Percentiles rank a stretch among this genome's conserved stretches.
These are phyloP conservation scores for Neurospora tetraspora DNA, from an alignment of 495 filamentous ascomycete species.

Conservation along the genomic window DNA sequence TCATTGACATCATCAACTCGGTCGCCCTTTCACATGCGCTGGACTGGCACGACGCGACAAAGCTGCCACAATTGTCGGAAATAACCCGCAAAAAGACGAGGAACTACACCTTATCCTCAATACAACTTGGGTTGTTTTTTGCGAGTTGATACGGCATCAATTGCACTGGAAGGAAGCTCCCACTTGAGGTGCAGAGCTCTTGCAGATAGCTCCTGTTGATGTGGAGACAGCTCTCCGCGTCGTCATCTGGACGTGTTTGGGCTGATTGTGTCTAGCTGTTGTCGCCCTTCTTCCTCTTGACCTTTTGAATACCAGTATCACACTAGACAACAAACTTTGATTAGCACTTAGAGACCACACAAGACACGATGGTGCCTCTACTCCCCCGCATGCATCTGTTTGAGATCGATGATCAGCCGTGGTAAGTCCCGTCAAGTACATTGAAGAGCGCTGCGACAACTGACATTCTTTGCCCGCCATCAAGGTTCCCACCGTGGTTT, in stretches of 20 bases:
- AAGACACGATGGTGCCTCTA: slow-evolving; percentile 33
- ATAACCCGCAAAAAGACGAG: not conserved
- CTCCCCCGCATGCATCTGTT: slow-evolving; percentile 46
- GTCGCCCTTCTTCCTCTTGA: not conserved
- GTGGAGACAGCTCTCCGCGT: not conserved
- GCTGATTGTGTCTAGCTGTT: not conserved
- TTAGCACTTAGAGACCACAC: not conserved
- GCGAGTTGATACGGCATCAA: not conserved
- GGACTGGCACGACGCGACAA: not conserved
- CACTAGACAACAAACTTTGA: not conserved
- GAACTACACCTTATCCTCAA: not conserved
- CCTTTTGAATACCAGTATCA: not conserved
- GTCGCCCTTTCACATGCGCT: not conserved
- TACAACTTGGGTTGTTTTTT: not conserved
- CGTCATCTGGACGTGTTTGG: not conserved
- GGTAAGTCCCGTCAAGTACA: slow-evolving; percentile 24
- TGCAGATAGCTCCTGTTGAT: not conserved
- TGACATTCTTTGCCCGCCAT: not conserved
- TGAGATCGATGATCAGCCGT: slow-evolving; percentile 45
- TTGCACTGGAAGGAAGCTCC: not conserved
- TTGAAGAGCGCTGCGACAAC: not conserved
- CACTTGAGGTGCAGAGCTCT: not conserved
- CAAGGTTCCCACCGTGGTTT: slow-evolving; percentile 45
- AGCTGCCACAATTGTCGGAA: not conserved
- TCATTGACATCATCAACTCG: not conserved